phyloP scores from a whole-genome alignment of 345 rosid genomes.

The Lepidium aucheri region DNA sequence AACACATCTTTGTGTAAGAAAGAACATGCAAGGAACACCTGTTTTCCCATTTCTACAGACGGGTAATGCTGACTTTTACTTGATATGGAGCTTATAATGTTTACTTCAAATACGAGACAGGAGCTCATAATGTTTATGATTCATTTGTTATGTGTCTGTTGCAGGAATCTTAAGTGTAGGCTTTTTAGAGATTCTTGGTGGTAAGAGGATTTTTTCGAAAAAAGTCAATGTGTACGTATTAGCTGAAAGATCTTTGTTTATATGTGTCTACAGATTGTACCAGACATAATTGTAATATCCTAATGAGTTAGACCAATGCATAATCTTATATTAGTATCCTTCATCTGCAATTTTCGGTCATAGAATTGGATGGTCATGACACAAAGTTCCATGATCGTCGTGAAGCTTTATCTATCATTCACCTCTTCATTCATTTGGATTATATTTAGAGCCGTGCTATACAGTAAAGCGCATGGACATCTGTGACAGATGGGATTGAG shows the following conservation, averaged over 20 bases:
- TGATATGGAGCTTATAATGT: neutral
- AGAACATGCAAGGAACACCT: neutral
- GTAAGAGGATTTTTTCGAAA: neutral
- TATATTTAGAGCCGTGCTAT: neutral
- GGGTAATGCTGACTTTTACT: neutral
- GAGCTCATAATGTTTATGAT: neutral
- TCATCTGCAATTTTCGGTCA: neutral
- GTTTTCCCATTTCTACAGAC: no score
- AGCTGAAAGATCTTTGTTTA: neutral
- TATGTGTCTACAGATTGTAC: neutral
- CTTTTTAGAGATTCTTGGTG: slow-evolving; percentile 1
- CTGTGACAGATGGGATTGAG: neutral
- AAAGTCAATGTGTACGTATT: neutral
- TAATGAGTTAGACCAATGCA: neutral
- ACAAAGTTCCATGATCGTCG: neutral
- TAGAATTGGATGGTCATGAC: neutral
- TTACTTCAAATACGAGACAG: neutral
- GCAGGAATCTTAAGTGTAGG: slow-evolving; percentile 4
- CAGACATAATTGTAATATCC: neutral
- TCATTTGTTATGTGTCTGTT: neutral
- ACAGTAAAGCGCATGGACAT: no score
- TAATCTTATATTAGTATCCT: neutral
- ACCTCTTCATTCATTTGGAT: neutral
- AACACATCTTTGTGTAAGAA: neutral
- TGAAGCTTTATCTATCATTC: neutral